Percentiles rank a stretch among this genome's conserved stretches.
Conservation (phyloP, 2,329 filamentous ascomycete species). For the Ceratocystis harringtonii region DNA sequence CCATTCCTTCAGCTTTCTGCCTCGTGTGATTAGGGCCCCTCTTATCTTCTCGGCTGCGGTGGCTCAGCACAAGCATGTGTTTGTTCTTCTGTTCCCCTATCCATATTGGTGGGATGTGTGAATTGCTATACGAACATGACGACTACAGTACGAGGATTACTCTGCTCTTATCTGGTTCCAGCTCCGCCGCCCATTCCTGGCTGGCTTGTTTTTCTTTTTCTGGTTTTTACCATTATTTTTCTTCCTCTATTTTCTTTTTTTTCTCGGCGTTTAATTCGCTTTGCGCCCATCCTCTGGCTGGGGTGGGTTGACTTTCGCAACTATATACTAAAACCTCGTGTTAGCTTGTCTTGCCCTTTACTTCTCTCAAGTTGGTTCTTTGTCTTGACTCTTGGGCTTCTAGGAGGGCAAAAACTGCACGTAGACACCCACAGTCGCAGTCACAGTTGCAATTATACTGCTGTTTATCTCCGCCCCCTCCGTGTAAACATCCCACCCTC, state of each 20-base stretch:
- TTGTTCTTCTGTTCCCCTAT: not conserved
- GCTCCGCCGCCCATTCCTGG: not conserved
- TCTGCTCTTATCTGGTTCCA: not conserved
- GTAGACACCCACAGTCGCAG: too few species aligned
- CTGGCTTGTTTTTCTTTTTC: not conserved
- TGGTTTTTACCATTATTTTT: not conserved
- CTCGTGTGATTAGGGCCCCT: not conserved
- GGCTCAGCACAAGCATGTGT: not conserved
- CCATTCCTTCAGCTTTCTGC: not conserved
- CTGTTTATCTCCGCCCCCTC: too few species aligned
- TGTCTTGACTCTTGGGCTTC: not conserved
- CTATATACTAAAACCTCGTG: not conserved
- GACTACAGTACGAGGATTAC: not conserved
- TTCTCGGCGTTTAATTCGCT: not conserved
- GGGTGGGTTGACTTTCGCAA: not conserved
- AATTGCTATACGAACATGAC: not conserved
- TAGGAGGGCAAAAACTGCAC: too few species aligned
- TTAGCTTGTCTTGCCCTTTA: not conserved
- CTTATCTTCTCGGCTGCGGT: not conserved
- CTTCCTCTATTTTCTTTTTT: not conserved
- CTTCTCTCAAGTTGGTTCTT: not conserved
- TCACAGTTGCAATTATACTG: too few species aligned
- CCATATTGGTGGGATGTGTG: not conserved
- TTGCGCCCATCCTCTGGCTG: not conserved
- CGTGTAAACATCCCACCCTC: too few species aligned